These are phyloP conservation scores for Verruconis gallopava DNA, from an alignment of 2,329 filamentous ascomycete species.

Conservation along the genomic window DNA sequence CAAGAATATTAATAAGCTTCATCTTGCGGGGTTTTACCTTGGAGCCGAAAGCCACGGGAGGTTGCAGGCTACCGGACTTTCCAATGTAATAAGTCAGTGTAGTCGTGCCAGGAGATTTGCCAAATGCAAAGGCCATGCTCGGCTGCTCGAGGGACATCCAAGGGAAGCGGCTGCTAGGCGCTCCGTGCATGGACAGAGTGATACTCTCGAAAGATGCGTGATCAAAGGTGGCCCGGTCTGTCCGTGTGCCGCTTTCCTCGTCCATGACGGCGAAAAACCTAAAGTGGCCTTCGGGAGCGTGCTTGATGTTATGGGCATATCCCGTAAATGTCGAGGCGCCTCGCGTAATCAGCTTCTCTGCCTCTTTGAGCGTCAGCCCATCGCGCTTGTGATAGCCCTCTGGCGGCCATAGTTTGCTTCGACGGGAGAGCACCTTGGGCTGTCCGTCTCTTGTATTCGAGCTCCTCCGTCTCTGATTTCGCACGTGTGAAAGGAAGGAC, in stretches of 20 bases:
- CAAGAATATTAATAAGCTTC: slow-evolving; percentile 37
- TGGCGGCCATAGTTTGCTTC: slow-evolving; percentile 24
- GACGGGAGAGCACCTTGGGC: neutral
- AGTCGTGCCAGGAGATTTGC: slow-evolving; percentile 53
- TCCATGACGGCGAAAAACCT: slow-evolving; percentile 29
- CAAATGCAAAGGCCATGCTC: slow-evolving; percentile 55
- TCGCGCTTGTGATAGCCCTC: slow-evolving; percentile 23
- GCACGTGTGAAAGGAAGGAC: slow-evolving; percentile 5
- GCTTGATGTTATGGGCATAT: slow-evolving; percentile 23
- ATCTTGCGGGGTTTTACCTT: slow-evolving; percentile 48
- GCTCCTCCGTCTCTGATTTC: slow-evolving; percentile 7
- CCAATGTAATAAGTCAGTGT: slow-evolving; percentile 59
- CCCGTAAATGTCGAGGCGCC: slow-evolving; percentile 29
- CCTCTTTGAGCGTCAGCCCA: slow-evolving; percentile 19
- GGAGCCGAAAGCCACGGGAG: slow-evolving; percentile 44
- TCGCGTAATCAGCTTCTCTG: slow-evolving; percentile 25
- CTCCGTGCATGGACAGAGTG: slow-evolving; percentile 24
- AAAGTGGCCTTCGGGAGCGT: slow-evolving; percentile 24
- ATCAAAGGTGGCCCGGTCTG: slow-evolving; percentile 24
- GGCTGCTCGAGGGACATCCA: slow-evolving; percentile 67
- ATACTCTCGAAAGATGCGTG: slow-evolving; percentile 24
- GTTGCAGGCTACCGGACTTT: slow-evolving; percentile 43
- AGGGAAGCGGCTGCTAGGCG: slow-evolving; percentile 31
- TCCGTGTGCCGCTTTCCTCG: slow-evolving; percentile 23
- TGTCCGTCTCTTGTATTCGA: neutral